A percentile compares a stretch with the other conserved stretches of the same genome.
phyloP scores from a whole-genome alignment of 1,284 basidiomycete genomes.

The Veloporphyrellus conicus region DNA sequence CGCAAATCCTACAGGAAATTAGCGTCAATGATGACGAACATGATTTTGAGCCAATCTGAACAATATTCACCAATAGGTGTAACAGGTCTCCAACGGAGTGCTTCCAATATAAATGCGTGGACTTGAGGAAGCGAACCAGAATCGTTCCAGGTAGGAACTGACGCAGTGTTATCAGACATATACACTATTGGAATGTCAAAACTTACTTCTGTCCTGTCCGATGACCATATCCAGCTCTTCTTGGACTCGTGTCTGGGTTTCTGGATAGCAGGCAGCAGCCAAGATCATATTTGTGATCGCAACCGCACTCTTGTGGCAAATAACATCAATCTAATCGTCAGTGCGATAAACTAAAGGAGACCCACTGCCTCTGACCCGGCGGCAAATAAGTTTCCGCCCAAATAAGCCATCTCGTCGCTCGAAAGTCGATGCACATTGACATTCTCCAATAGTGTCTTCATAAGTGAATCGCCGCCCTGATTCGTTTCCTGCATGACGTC shows the following conservation, averaged over 20 bases:
- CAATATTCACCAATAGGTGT: conserved; percentile 42
- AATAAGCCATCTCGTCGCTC: conserved; percentile 53
- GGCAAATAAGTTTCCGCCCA: conserved; percentile 59
- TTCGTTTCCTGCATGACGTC: conserved; percentile 24
- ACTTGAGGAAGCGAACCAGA: conserved; percentile 48
- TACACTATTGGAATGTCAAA: not conserved
- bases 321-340: not conserved
- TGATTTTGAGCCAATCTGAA: not conserved
- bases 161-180: not conserved
- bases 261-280: conserved; percentile 60
- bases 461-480: conserved; percentile 46
- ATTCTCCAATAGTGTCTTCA: conserved; percentile 51
- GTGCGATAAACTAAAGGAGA: not conserved
- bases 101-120: conserved; percentile 57
- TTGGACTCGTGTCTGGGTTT: conserved; percentile 52
- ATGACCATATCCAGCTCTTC: conserved; percentile 57
- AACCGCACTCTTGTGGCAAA: conserved; percentile 41
- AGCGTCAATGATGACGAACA: no score
- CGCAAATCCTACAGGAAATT: conserved; percentile 41
- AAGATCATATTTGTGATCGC: conserved; percentile 57
- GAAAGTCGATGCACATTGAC: conserved; percentile 46
- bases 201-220: conserved; percentile 46
- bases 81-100: conserved; percentile 61
- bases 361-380: conserved; percentile 55
- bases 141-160: conserved; percentile 53